These are phyloP conservation scores for Trypanosoma cruzi DNA, from an alignment of 208 protist species.

Conservation along the genomic window DNA sequence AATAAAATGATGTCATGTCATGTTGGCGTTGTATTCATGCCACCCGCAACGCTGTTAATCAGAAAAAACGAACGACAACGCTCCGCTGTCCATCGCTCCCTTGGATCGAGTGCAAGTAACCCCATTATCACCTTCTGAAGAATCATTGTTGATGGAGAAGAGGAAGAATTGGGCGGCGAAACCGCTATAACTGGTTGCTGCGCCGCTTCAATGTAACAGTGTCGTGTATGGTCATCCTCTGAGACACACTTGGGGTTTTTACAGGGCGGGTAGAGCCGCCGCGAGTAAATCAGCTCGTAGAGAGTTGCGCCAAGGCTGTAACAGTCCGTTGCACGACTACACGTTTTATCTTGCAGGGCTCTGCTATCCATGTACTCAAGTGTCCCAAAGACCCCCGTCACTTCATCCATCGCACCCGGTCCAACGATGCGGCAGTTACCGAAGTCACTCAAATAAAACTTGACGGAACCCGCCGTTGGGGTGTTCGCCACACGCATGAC, in stretches of 20 bases:
- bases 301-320: conserved; percentile 81
- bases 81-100: conserved; percentile 65
- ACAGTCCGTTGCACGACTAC: conserved; percentile 72
- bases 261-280: conserved; percentile 75
- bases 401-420: conserved; percentile 36
- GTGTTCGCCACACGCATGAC: not conserved
- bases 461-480: conserved; percentile 33
- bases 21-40: not conserved
- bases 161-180: not conserved
- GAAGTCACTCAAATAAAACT: conserved; percentile 90
- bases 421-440: conserved; percentile 86
- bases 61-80: conserved; percentile 45
- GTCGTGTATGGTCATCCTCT: conserved; percentile 69
- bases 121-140: conserved; percentile 56
- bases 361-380: conserved; percentile 89
- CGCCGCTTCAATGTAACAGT: conserved; percentile 73
- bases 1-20: not conserved
- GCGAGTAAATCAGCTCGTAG: conserved; percentile 73
- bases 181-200: conserved; percentile 43
- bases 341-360: conserved; percentile 66
- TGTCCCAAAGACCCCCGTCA: conserved; percentile 70
- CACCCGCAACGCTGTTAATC: conserved; percentile 8
- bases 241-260: conserved; percentile 28
- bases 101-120: conserved; percentile 41
- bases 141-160: conserved; percentile 7